These are phyloP conservation scores for Avicennia marina DNA, from an alignment of 257 asterid genomes.

Conservation along the genomic window DNA sequence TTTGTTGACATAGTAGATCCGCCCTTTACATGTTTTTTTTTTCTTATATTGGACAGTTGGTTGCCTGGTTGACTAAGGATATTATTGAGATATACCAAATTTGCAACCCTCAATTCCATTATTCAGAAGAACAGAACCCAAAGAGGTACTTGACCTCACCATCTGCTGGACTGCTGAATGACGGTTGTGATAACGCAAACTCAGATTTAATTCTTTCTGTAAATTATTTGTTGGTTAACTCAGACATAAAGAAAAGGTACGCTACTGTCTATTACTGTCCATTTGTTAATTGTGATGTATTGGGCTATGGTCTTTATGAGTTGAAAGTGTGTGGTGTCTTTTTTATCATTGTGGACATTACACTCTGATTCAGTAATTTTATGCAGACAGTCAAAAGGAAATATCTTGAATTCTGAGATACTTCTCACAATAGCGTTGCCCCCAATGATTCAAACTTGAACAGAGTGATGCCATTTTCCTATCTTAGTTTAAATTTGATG, in stretches of 20 bases:
- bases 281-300: too few species aligned
- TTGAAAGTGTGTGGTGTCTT: too few species aligned
- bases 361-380: too few species aligned
- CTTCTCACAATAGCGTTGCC: too few species aligned
- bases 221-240: conserved; percentile 62
- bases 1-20: background rate
- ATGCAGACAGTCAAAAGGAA: too few species aligned
- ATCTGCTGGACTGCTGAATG: conserved; percentile 75
- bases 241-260: conserved; percentile 73
- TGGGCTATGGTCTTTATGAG: background rate
- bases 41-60: conserved; percentile 89
- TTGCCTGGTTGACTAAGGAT: conserved; percentile 87
- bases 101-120: conserved; percentile 83
- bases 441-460: too few species aligned
- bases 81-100: conserved; percentile 72
- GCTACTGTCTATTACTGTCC: background rate
- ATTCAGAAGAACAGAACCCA: conserved; percentile 72
- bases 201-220: conserved; percentile 85
- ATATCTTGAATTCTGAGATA: too few species aligned
- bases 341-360: too few species aligned
- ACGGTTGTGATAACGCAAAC: conserved; percentile 87
- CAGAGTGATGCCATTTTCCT: too few species aligned
- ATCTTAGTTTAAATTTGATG: too few species aligned
- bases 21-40: conserved; percentile 8
- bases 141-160: conserved; percentile 97